These are phyloP conservation scores for Mycena sp. DNA, from an alignment of 1,284 basidiomycete genomes.

Conservation along the genomic window DNA sequence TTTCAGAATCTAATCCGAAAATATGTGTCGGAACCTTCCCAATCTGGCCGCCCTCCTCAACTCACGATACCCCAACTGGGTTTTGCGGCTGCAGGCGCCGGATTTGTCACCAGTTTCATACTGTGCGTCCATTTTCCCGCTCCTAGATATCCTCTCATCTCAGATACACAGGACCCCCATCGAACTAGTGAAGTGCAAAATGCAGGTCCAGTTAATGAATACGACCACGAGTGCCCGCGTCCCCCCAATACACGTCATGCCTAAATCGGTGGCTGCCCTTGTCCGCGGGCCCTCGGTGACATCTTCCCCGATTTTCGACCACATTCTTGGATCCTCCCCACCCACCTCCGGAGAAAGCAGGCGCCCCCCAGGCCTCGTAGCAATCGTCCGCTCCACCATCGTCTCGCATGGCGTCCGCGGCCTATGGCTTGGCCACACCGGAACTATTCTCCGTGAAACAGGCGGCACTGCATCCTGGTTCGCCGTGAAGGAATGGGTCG, in stretches of 20 bases:
- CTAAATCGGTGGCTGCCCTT: conserved; percentile 18
- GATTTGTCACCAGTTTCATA: conserved; percentile 86
- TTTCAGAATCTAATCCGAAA: conserved; percentile 75
- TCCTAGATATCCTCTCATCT: conserved; percentile 2
- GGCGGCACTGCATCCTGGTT: conserved; percentile 96
- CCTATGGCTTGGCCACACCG: conserved; percentile 96
- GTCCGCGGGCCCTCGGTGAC: conserved; percentile 30
- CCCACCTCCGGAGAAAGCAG: background rate
- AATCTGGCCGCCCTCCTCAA: conserved; percentile 37
- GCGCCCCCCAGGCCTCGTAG: conserved; percentile 69
- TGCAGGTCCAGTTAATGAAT: conserved; percentile 93
- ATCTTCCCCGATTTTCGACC: conserved; percentile 35
- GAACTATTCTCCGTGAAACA: conserved; percentile 94
- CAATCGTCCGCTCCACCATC: conserved; percentile 74
- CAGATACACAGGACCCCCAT: conserved; percentile 81
- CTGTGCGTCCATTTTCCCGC: conserved; percentile 61
- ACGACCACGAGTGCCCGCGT: conserved; percentile 28
- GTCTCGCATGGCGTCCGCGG: conserved; percentile 80
- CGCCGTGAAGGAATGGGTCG: conserved; percentile 84
- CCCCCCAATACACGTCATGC: conserved; percentile 23
- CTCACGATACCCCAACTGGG: conserved; percentile 77
- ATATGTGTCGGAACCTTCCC: conserved; percentile 36
- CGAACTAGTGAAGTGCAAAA: conserved; percentile 96
- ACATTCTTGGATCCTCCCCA: conserved; percentile 24
- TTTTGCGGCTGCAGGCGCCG: conserved; percentile 87